Evolutionary conservation across 768 basidiomycete species (phyloP).

Genomic region (Mycena kentingensis): DNA sequence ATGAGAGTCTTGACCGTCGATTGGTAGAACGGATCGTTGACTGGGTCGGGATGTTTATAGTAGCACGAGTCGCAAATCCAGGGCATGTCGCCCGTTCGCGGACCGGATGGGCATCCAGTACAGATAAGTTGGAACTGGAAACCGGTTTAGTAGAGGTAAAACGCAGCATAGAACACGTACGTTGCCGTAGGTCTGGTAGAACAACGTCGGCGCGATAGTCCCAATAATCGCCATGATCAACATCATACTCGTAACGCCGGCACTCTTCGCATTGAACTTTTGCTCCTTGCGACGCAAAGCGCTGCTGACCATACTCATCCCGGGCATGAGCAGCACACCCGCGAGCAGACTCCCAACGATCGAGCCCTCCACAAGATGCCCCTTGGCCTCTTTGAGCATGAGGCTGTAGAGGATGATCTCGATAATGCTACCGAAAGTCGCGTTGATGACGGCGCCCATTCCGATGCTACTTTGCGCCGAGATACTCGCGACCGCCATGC

Average conservation of each 20-base stretch:
- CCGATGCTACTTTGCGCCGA: conserved; percentile 98
- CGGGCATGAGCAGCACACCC: conserved; percentile 96
- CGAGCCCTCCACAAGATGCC: conserved; percentile 92
- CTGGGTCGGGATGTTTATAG: conserved; percentile 93
- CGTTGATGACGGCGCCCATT: conserved; percentile 99
- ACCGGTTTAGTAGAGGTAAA: too few relatives aligned
- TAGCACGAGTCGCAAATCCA: conserved; percentile 94
- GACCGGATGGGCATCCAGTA: conserved; percentile 67
- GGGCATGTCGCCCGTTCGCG: conserved; percentile 44
- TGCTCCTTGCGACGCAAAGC: conserved; percentile 92
- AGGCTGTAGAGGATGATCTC: conserved; percentile 93
- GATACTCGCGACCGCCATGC: conserved; percentile 99
- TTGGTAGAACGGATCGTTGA: conserved; percentile 94
- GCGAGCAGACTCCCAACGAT: conserved; percentile 95
- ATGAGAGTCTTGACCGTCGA: conserved; percentile 92
- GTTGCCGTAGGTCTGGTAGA: conserved; percentile 97
- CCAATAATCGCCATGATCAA: conserved; percentile 99
- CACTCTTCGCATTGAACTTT: conserved; percentile 98
- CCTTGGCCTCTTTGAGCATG: conserved; percentile 88
- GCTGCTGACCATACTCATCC: conserved; percentile 90
- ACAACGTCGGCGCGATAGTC: conserved; percentile 90
- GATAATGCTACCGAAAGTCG: conserved; percentile 97
- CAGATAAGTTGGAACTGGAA: conserved; percentile 89
- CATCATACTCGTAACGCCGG: conserved; percentile 99
- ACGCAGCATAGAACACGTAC: conserved; percentile 58